Base-by-base conservation (phyloP, 2,329 filamentous ascomycete species). In the Clarireedia monteithiana region DNA sequence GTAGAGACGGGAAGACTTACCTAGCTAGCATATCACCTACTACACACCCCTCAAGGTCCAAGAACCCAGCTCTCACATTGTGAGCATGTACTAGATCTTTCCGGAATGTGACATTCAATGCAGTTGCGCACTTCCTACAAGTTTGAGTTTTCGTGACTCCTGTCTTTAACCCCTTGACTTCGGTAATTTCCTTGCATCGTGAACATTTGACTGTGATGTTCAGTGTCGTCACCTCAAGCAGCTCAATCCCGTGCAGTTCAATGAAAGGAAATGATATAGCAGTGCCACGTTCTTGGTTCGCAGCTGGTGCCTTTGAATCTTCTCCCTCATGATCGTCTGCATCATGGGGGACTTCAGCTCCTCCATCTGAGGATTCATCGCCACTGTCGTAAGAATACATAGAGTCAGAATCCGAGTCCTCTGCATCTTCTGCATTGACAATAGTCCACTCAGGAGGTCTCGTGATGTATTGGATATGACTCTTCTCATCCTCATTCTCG, bases 181-280 rank as follows among this genome's bases (percentile, higher is more conserved):
- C 89, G 64, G 84, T 83, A 12, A 77, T 69, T 4, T 87, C 86
- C 68, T 86, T 91, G 76, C 89, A 95, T 39, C 89, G 81, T 52
- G 85, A 82, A 68, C 89, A 95, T 68, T 91, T 91, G 60, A 90
- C 76, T 3, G 80, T 86, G 60, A 94, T 74, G 57, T 81, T 84
- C 34, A 94, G 73, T 24, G 80, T 76, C 0, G 78, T 74, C 1
- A 92, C 71, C 63, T 91, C 83, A 7, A 95, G 75, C 2, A 94
- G 72, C 66, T 94, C 89, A 58, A 94, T 85, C 39, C 85, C 82
- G 66, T 89, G 80, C 2, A 95, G 78, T 64, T 92, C 88, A 57
- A 94, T 74, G 26, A 80, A 83, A 0, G 90, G 89, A 63, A 94
- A 90, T 0, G 85, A 89, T 6, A 95, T 76, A 53, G 88, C 82